Evolutionary conservation across 192 early-diverging fungal species (phyloP), one percentile per base, ranked within the genome.

Genomic region (Mortierella alpina): DNA sequence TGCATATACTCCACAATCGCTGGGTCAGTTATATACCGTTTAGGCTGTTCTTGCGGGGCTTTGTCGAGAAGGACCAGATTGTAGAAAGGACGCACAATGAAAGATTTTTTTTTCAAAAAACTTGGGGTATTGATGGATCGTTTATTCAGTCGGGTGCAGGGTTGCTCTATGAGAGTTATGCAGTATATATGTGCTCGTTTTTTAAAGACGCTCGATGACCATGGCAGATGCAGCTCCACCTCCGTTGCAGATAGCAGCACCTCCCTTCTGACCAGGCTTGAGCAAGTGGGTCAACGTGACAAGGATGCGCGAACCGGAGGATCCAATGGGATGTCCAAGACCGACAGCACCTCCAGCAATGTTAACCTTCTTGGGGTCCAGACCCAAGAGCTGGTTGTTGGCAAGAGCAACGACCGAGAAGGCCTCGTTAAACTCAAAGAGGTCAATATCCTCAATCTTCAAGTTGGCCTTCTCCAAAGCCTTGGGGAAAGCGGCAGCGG

Each of bases 341-440:
- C 90, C 86, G 12, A 94, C 93, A 42, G 94, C 94, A 73, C 94
- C 94, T 66, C 94, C 94, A 20, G 92, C 91, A 76, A 95, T 80
- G 71, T 95, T 95, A 65, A 92, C 88, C 75, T 86, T 90, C 39
- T 84, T 85, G 62, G 92, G 88, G 68, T 93, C 89, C 40, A 93
- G 70, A 15, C 91, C 90, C 50, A 95, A 87, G 48, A 95, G 84
- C 88, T 97, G 88, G 80, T 97, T 94, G 84, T 99, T 99, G 52
- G 88, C 97, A 23, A 89, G 85, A 15, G 93, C 91, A 62, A 98
- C 97, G 7, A 97, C 97, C 71, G 92, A 92, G 82, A 99, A 99
- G 0, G 97, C 97, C 86, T 99, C 97, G 85, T 99, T 98, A 84
- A 99, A 91, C 84, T 99, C 97, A 75, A 94, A 99, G 54, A 97